Evolutionary conservation across 345 rosid genomes (phyloP).

Genomic region (Rubroshorea leprosula): DNA sequence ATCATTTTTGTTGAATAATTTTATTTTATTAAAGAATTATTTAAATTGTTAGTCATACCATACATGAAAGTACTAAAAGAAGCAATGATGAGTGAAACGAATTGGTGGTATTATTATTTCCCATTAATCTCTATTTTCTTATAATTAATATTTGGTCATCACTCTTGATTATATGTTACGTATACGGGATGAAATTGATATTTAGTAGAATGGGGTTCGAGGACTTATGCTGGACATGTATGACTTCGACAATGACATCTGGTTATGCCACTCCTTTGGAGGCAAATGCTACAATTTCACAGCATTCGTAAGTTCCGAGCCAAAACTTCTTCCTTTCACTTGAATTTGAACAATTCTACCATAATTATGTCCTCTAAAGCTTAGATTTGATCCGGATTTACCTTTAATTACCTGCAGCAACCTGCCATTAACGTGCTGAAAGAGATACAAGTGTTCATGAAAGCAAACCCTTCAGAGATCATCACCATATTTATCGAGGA

Average conservation of each 20-base stretch:
- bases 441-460: constrained; percentile 65
- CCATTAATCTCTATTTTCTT: neutral
- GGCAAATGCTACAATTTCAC: constrained; percentile 71
- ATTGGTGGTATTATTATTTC: too few species aligned
- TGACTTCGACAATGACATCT: constrained; percentile 69
- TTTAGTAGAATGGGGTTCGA: constrained; percentile 80
- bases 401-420: constrained; percentile 39
- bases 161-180: too few species aligned
- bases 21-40: neutral
- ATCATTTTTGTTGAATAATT: too few species aligned
- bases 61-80: too few species aligned
- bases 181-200: neutral
- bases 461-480: constrained; percentile 70
- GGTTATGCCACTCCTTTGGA: constrained; percentile 81
- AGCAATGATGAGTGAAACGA: too few species aligned
- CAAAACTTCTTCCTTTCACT: constrained; percentile 6
- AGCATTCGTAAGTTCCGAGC: constrained; percentile 63
- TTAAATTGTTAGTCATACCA: too few species aligned
- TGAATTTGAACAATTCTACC: neutral
- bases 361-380: too few species aligned
- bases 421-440: constrained; percentile 75
- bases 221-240: constrained; percentile 93
- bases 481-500: constrained; percentile 92
- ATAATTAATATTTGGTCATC: too few species aligned
- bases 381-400: neutral